These are phyloP conservation scores for Neonectria hederae DNA, from an alignment of 2,329 filamentous ascomycete genomes.

Conservation along the genomic window DNA sequence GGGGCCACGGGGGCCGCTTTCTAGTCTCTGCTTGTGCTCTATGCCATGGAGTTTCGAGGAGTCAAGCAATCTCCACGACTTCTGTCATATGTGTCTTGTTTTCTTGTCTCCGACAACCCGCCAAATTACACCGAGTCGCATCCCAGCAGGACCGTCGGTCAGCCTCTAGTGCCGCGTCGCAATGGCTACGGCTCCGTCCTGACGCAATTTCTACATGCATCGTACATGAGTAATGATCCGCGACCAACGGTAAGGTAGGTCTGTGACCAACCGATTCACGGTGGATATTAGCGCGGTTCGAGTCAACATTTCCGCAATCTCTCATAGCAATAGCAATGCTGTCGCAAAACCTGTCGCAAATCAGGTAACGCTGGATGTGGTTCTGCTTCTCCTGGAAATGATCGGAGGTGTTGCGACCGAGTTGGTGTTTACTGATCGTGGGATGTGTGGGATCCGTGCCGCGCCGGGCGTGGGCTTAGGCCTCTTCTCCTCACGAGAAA, in stretches of 20 bases:
- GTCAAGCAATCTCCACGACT: conserved; percentile 1
- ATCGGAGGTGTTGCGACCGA: conserved; percentile 4
- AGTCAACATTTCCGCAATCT: conserved; percentile 16
- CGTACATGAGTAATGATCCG: conserved; percentile 13
- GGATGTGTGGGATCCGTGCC: conserved; percentile 11
- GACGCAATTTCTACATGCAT: conserved; percentile 22
- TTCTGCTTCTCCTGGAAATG: neutral
- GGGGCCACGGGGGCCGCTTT: neutral
- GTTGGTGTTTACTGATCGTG: neutral
- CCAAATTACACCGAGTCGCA: conserved; percentile 16
- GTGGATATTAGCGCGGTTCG: conserved; percentile 16
- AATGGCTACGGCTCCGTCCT: conserved; percentile 24
- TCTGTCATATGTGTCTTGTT: neutral
- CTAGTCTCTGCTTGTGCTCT: neutral
- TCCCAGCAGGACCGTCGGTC: conserved; percentile 10
- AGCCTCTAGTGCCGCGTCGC: conserved; percentile 16
- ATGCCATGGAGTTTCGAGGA: neutral
- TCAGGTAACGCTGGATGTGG: neutral
- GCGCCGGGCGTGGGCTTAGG: neutral
- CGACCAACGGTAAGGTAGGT: conserved; percentile 9
- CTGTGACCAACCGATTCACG: conserved; percentile 10
- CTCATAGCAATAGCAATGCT: conserved; percentile 12
- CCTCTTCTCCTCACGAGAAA: conserved; percentile 33
- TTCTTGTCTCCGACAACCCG: neutral
- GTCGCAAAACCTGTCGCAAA: conserved; percentile 3